Percentiles rank a stretch among this genome's conserved stretches.
Conservation (phyloP, 2,329 filamentous ascomycete species). For the Nemania sp. region DNA sequence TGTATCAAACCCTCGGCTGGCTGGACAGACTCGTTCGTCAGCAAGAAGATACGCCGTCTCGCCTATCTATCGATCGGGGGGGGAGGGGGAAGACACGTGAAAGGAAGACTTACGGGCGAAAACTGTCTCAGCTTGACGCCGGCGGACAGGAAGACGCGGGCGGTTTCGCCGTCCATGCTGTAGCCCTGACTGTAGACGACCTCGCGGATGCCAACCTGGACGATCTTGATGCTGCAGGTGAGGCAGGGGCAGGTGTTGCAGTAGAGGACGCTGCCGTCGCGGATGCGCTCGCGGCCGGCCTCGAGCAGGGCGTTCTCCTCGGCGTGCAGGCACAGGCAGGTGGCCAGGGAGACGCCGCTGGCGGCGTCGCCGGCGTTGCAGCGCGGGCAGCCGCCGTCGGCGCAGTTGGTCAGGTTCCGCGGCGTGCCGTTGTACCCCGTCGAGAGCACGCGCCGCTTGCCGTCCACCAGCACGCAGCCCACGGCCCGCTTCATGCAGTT, state of each 20-base stretch:
- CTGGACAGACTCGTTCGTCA: conserved; percentile 42
- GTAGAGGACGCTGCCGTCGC: conserved; percentile 82
- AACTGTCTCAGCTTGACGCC: conserved; percentile 88
- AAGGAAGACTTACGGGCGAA: conserved; percentile 67
- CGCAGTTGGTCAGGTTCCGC: conserved; percentile 84
- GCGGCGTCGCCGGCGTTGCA: conserved; percentile 77
- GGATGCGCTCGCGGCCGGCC: conserved; percentile 87
- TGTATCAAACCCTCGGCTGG: conserved; percentile 59
- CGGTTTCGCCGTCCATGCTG: conserved; percentile 88
- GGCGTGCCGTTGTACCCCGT: conserved; percentile 99
- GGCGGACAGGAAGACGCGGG: conserved; percentile 79
- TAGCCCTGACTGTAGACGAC: conserved; percentile 95
- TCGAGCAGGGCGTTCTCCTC: conserved; percentile 97
- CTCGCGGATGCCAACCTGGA: conserved; percentile 92
- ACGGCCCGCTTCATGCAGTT: conserved; percentile 99
- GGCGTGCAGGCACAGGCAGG: conserved; percentile 95
- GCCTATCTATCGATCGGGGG: background rate
- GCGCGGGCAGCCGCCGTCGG: conserved; percentile 84
- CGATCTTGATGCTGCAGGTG: conserved; percentile 98
- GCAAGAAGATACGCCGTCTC: background rate
- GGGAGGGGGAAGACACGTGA: no score
- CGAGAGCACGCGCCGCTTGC: conserved; percentile 83
- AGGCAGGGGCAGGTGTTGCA: conserved; percentile 96
- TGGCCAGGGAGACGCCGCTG: conserved; percentile 75
- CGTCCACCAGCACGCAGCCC: conserved; percentile 84